These are phyloP conservation scores for Kodamaea fungicola DNA, from an alignment of 1,139 yeast species.

Conservation along the genomic window DNA sequence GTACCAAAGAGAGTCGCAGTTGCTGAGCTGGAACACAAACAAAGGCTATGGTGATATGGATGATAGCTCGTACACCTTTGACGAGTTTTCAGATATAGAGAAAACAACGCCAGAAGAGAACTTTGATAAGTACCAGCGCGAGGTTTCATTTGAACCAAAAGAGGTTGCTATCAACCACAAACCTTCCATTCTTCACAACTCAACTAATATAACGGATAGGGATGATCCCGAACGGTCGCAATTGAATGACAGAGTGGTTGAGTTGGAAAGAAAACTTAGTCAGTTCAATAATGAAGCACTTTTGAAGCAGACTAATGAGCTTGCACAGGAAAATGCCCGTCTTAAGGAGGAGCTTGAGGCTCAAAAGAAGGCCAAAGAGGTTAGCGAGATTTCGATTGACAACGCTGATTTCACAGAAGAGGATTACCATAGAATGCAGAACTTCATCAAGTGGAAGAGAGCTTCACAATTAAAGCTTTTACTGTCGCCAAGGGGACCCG, in stretches of 20 bases:
- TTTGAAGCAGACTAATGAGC: constrained; percentile 8
- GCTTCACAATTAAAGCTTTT: constrained; percentile 34
- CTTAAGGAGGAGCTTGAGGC: constrained; percentile 13
- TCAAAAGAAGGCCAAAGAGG: constrained; percentile 6
- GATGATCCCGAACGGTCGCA: constrained; percentile 1
- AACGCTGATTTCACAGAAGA: constrained; percentile 22
- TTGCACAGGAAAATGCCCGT: constrained; percentile 15
- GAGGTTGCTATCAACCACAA: constrained; percentile 10
- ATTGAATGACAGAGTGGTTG: constrained; percentile 14
- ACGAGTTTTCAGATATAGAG: constrained; percentile 17
- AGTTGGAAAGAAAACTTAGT: constrained; percentile 17
- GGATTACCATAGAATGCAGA: constrained; percentile 15
- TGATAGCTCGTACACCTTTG: constrained; percentile 30
- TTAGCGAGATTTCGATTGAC: constrained; percentile 19
- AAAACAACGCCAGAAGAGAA: constrained; percentile 4
- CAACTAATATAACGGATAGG: constrained; percentile 9
- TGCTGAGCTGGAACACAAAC: background rate
- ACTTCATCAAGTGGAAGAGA: constrained; percentile 36
- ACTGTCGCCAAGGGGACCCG: constrained; percentile 12
- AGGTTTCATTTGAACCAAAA: constrained; percentile 1
- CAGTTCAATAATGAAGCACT: constrained; percentile 10
- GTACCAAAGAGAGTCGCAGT: background rate
- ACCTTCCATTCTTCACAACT: constrained; percentile 13
- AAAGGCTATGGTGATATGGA: constrained; percentile 8
- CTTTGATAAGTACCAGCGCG: constrained; percentile 1